Percentiles rank a stretch among this genome's conserved stretches.
These are phyloP conservation scores for Blastomyces emzantsi DNA, from an alignment of 2,329 filamentous ascomycete genomes.

Conservation along the genomic window DNA sequence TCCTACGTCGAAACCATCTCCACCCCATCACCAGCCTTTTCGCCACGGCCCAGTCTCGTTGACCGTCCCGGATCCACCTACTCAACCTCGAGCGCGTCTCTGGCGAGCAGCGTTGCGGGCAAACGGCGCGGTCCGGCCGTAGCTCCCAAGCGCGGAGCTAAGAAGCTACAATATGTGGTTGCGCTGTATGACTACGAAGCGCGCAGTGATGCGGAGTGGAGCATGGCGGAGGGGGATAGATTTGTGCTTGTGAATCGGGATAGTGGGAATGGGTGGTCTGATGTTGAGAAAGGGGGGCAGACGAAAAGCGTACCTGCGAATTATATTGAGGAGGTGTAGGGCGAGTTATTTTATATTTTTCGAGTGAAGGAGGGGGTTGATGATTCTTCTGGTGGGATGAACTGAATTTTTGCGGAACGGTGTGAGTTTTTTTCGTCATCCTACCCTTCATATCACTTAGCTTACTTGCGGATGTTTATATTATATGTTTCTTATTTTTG, in stretches of 20 bases:
- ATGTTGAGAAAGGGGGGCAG: constrained; percentile 84
- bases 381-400: background rate
- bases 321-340: constrained; percentile 60
- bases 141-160: constrained; percentile 79
- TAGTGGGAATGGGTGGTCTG: constrained; percentile 88
- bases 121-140: constrained; percentile 92
- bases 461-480: background rate
- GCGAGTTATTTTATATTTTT: background rate
- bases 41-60: constrained; percentile 24
- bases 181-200: constrained; percentile 88
- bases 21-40: constrained; percentile 35
- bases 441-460: background rate
- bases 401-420: background rate
- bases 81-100: constrained; percentile 65
- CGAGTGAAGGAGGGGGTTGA: background rate
- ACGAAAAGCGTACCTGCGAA: constrained; percentile 88
- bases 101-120: constrained; percentile 45
- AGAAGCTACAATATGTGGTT: constrained; percentile 89
- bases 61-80: constrained; percentile 64
- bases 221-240: constrained; percentile 80
- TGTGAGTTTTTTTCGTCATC: background rate
- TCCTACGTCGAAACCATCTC: constrained; percentile 67
- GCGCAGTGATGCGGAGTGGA: constrained; percentile 76
- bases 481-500: background rate
- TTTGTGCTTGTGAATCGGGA: constrained; percentile 87